These are phyloP conservation scores for Zygosaccharomyces sapae DNA, from an alignment of 1,139 yeast genomes.

Conservation along the genomic window DNA sequence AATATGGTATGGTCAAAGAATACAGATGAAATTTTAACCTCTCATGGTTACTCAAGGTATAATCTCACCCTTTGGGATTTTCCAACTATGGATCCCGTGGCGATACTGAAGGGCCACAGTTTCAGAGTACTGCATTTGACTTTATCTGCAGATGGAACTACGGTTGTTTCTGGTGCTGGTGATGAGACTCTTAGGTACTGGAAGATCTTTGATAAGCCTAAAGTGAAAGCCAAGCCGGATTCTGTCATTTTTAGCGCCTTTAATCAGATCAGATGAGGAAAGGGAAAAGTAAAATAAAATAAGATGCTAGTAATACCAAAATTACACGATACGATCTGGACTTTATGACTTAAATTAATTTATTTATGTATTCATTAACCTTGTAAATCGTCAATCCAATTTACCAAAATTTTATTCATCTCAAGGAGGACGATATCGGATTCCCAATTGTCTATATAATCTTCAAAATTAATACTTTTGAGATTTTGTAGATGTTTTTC, in stretches of 20 bases:
- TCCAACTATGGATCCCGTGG: conserved; percentile 88
- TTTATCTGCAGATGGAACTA: conserved; percentile 94
- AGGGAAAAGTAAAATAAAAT: conserved; percentile 1
- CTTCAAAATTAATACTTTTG: conserved; percentile 19
- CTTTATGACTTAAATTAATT: background rate
- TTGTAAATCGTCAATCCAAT: conserved; percentile 25
- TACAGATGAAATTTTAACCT: conserved; percentile 86
- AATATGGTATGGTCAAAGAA: conserved; percentile 90
- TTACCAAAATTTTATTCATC: conserved; percentile 21
- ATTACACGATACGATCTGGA: background rate
- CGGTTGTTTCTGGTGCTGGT: conserved; percentile 97
- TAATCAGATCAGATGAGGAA: conserved; percentile 60
- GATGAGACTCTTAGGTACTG: conserved; percentile 94
- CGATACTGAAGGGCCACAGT: conserved; percentile 91
- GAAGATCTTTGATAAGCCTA: conserved; percentile 82
- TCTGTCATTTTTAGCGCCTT: conserved; percentile 74
- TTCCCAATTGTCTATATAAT: conserved; percentile 21
- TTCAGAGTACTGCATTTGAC: conserved; percentile 86
- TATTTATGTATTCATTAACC: conserved; percentile 3
- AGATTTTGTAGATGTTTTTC: conserved; percentile 13
- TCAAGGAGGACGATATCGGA: conserved; percentile 15
- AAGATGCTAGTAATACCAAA: background rate
- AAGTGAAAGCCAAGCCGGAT: conserved; percentile 50
- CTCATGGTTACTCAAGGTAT: conserved; percentile 91
- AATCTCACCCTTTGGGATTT: conserved; percentile 96